Base-by-base conservation (phyloP, 1,139 yeast species). In the Sporopachydermia cereana region DNA sequence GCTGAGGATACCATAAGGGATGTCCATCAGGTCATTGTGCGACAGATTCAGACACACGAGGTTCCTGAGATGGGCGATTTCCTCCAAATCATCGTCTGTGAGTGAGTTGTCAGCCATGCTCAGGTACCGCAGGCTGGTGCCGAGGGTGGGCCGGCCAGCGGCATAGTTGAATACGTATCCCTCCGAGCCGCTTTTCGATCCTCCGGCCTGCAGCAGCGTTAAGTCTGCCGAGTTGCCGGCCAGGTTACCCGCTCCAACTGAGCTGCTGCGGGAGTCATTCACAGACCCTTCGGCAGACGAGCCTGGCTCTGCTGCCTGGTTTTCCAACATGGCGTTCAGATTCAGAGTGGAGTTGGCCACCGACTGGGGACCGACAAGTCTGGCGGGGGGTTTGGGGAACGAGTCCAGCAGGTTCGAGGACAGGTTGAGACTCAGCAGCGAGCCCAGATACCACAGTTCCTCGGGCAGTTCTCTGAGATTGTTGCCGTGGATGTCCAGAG, bases 91-190 rank as follows among this genome's bases (percentile, higher is more conserved):
- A 5, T 83, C 84, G 56, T 88, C 96, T 41, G 72, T 74, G 41
- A 93, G 71, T 50, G 89, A 78, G 60, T 93, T 91, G 58, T 91
- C 98, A 12, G 94, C 84, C 29, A 85, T 68, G 36, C 78, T 72
- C 44, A 93, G 70, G 24, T 70, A 66, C 49, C 71, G 61, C 49
- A 88, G 65, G 41, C 82, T 70, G 45, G 69, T 73, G 1, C 76
- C 70, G 46, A 79, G 61, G 2, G 76, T 62, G 45, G 67, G 54
- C 17, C 52, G 52, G 60, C 45, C 47, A 53, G 45, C 43, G 3
- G 46, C 16, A 25, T 14, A 14, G 23, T 17, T 30, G 17, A 17
- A 41, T 23, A 41, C 25, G 36, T 46, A 41, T 2, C 52, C 42
- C 7, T 36, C 41, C 5, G 49, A 36, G 17, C 46, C 31, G 24